Evolutionary conservation across 2,329 filamentous ascomycete genomes (phyloP).

Genomic region (Trichophyton schoenleinii): DNA sequence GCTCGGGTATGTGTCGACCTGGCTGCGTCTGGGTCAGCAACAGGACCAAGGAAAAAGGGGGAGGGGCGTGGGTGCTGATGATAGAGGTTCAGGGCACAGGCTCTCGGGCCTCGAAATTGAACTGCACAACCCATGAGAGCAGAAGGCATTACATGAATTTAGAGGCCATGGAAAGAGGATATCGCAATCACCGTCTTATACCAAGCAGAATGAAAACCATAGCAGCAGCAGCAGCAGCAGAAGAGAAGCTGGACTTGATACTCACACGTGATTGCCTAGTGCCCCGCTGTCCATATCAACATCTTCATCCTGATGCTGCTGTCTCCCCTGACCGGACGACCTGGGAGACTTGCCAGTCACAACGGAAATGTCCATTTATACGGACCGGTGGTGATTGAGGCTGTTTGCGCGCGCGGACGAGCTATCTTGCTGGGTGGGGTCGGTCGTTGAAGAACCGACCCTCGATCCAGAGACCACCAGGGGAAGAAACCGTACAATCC

Average conservation of each 20-base stretch:
- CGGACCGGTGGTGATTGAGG: slow-evolving; percentile 4
- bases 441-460: slow-evolving; percentile 6
- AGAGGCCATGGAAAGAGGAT: too few species aligned
- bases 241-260: neutral
- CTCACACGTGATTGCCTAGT: slow-evolving; percentile 12
- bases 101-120: neutral
- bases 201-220: neutral
- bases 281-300: slow-evolving; percentile 4
- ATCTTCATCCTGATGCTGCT: slow-evolving; percentile 3
- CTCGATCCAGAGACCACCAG: slow-evolving; percentile 8
- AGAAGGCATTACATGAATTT: neutral
- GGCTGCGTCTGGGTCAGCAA: slow-evolving; percentile 17
- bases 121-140: neutral
- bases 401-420: slow-evolving; percentile 4
- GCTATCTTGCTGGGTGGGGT: slow-evolving; percentile 8
- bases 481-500: slow-evolving; percentile 3
- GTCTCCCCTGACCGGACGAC: slow-evolving; percentile 8
- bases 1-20: slow-evolving; percentile 26
- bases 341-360: slow-evolving; percentile 12
- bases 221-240: neutral
- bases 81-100: too few species aligned
- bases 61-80: too few species aligned
- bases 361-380: slow-evolving; percentile 14
- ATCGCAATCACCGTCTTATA: too few species aligned
- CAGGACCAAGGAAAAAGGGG: neutral